Conservation (phyloP, 345 rosid species). For the Iberis pinnata region DNA sequence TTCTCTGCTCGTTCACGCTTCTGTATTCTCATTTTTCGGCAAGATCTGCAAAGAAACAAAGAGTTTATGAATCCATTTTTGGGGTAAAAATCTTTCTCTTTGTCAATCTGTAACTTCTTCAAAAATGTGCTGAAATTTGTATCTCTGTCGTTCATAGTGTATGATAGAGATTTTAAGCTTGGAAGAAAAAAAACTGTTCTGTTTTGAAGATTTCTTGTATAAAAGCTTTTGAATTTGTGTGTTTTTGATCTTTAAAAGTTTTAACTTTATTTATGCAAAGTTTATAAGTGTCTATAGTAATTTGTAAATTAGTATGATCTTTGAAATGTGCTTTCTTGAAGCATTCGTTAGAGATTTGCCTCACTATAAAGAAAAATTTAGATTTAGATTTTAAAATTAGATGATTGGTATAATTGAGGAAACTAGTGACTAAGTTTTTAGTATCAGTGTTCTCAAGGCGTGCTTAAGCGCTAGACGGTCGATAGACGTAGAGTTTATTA, state of each 20-base stretch:
- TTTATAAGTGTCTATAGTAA: too few relatives aligned
- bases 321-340: too few relatives aligned
- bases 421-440: too few relatives aligned
- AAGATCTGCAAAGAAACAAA: background rate
- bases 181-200: background rate
- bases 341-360: too few relatives aligned
- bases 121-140: slow-evolving; percentile 5
- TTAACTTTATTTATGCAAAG: too few relatives aligned
- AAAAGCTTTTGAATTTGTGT: background rate
- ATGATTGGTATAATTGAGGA: too few relatives aligned
- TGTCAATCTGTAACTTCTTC: slow-evolving; percentile 1
- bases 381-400: too few relatives aligned
- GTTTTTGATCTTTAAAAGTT: background rate
- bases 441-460: too few relatives aligned
- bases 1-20: slow-evolving; percentile 17
- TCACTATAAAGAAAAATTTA: too few relatives aligned
- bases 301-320: too few relatives aligned
- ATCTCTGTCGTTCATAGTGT: slow-evolving; percentile 6
- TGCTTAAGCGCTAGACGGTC: too few relatives aligned
- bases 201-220: background rate
- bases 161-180: slow-evolving; percentile 8
- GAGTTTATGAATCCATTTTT: slow-evolving; percentile 1
- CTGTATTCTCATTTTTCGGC: background rate
- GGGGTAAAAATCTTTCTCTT: background rate
- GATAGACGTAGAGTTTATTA: too few relatives aligned